Percentiles rank a stretch among this genome's conserved stretches.
Evolutionary conservation across 2,329 filamentous ascomycete species (phyloP).

Genomic region (Talaromyces sp.): DNA sequence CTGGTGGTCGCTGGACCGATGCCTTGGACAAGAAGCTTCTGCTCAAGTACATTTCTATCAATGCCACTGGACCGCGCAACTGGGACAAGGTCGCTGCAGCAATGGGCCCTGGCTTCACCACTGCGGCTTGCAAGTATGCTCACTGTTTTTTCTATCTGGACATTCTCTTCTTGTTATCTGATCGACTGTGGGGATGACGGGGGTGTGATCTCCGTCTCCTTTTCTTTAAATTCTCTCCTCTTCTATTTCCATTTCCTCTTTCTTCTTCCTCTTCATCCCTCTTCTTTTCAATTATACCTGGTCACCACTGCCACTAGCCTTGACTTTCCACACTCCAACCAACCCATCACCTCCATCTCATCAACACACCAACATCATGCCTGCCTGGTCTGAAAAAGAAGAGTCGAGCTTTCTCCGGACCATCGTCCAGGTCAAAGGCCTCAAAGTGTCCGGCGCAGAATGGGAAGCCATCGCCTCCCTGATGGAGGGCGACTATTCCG

Average conservation of each 20-base stretch:
- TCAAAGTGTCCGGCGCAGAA: background rate
- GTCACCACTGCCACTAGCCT: too few species aligned
- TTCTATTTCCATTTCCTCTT: too few species aligned
- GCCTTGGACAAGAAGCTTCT: background rate
- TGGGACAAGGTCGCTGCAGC: background rate
- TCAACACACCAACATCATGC: background rate
- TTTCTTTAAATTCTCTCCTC: background rate
- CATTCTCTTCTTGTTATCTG: background rate
- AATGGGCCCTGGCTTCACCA: background rate
- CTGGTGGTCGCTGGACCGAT: background rate
- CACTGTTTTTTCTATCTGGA: background rate
- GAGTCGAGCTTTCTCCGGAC: background rate
- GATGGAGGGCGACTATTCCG: background rate
- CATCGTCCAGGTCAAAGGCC: background rate
- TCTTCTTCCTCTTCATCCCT: background rate
- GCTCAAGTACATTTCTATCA: background rate
- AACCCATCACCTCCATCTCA: background rate
- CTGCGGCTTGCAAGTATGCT: slow-evolving; percentile 5
- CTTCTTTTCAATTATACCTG: background rate
- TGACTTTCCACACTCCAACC: background rate
- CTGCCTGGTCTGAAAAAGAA: background rate
- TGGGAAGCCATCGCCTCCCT: background rate
- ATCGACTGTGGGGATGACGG: background rate
- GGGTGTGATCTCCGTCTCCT: background rate
- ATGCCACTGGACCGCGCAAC: background rate